Evolutionary conservation across 176 grass and related monocot species (phyloP), one percentile per base, ranked within the genome.

Genomic region (Alloteropsis semialata): DNA sequence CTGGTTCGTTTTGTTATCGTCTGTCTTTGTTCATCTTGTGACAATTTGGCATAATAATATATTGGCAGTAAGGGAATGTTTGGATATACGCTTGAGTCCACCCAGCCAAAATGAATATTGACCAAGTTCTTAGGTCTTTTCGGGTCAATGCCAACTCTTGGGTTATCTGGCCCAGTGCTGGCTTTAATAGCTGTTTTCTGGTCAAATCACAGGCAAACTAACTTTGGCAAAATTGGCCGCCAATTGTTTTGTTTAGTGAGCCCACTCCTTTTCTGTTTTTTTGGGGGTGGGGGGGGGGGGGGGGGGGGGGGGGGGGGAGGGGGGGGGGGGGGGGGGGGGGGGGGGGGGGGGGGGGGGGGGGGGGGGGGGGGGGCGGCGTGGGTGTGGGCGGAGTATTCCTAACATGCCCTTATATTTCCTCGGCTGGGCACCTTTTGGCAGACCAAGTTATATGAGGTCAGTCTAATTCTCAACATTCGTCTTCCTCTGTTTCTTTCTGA

Each of bases 1-100:
- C 73, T 99, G 96, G 96, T 96, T 76, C 4, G 78, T 92, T 60
- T 88, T 44, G 46, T 76, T 56, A n/a, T 36, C 21, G 55, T 19
- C 24, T 86, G 11, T 37, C 33, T 85, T 77, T 10, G 6, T 81
- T 82, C 13, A 68, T 78, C 16, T 62, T 54, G 19, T 64, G 45
- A 8, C 55, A 24, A 50, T 72, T 30, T 53, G 54, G 33, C 42
- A 75, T 65, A 79, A 37, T 27, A 32, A 74, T 38, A 25, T 58
- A 51, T 30, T 69, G 17, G 34, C 22, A 62, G 10, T 55, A 43
- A 43, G 65, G 19, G 42, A 42, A 71, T 7, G 24, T 28, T 65
- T 71, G 41, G 68, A 28, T 48, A 41, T 39, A 28, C 7, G 14
- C 58, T 58, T 58, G 55, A 27, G 55, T 25, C 55, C 55, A 13